Conservation (phyloP, 2,329 filamentous ascomycete species). For the Arthrobotrys entomopaga region DNA sequence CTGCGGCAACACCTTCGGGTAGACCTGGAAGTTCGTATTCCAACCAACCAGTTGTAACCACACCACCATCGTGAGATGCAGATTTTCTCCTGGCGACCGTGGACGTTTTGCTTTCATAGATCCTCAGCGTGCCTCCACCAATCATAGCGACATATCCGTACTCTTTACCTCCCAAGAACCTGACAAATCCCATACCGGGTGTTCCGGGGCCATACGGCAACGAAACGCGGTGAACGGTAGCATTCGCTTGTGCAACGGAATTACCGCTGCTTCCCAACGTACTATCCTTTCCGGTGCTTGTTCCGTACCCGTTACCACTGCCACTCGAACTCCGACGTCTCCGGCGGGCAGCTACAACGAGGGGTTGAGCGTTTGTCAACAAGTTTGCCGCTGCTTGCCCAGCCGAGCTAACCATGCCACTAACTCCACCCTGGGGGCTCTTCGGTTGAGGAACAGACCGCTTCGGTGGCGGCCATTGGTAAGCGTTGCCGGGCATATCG, state of each 20-base stretch:
- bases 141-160: conserved; percentile 64
- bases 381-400: conserved; percentile 74
- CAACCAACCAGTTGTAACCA: conserved; percentile 57
- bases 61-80: conserved; percentile 60
- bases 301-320: conserved; percentile 60
- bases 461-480: conserved; percentile 82
- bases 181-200: conserved; percentile 63
- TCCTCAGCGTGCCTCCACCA: conserved; percentile 64
- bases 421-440: conserved; percentile 62
- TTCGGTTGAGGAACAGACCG: conserved; percentile 61
- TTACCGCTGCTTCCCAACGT: conserved; percentile 61
- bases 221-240: conserved; percentile 63
- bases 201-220: conserved; percentile 61
- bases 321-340: conserved; percentile 61
- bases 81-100: conserved; percentile 57
- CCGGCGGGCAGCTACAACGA: conserved; percentile 73
- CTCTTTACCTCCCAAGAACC: conserved; percentile 64
- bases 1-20: conserved; percentile 55
- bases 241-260: conserved; percentile 64
- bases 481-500: conserved; percentile 82
- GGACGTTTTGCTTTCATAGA: conserved; percentile 61
- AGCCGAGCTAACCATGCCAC: conserved; percentile 65
- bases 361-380: conserved; percentile 71
- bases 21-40: conserved; percentile 59
- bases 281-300: conserved; percentile 64